A percentile compares a stretch with the other conserved stretches of the same genome.
phyloP scores from a whole-genome alignment of 2,329 filamentous ascomycete species.

The Microcyclospora tardicrescens region DNA sequence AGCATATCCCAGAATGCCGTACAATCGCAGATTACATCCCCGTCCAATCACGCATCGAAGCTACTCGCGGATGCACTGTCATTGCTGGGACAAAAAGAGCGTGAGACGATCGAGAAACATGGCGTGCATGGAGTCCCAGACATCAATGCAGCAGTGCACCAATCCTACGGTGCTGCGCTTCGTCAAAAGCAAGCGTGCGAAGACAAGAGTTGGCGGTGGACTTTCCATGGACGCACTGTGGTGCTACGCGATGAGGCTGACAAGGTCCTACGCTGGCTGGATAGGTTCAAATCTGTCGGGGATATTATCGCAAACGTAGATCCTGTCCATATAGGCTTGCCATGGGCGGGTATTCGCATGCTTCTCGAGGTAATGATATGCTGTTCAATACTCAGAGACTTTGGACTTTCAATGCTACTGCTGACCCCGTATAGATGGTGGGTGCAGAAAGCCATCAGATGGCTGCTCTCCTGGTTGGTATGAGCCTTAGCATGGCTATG shows the following conservation, averaged over 20 bases:
- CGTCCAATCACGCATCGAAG: not conserved
- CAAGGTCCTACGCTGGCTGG: constrained; percentile 17
- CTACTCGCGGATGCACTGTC: constrained; percentile 3
- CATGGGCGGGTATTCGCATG: constrained; percentile 22
- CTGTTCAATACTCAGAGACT: not conserved
- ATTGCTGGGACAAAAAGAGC: not conserved
- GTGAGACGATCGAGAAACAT: constrained; percentile 1
- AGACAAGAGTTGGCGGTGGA: constrained; percentile 3
- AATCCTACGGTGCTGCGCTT: not conserved
- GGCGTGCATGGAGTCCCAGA: not conserved
- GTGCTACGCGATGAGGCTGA: constrained; percentile 15
- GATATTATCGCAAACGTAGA: constrained; percentile 22
- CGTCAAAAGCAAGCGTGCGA: constrained; percentile 1
- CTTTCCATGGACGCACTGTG: not conserved
- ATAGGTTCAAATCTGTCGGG: constrained; percentile 20
- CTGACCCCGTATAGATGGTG: constrained; percentile 1
- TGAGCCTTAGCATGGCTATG: constrained; percentile 1
- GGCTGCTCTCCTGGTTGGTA: not conserved
- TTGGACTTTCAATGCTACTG: not conserved
- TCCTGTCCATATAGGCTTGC: constrained; percentile 21
- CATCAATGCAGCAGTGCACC: not conserved
- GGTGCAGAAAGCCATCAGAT: constrained; percentile 1
- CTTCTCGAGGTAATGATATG: constrained; percentile 18
- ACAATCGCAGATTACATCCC: not conserved
- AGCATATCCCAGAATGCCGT: not conserved